A percentile compares a stretch with the other conserved stretches of the same genome.
Conservation (phyloP, 2,329 filamentous ascomycete species). For the Diaporthe aspalathi region DNA sequence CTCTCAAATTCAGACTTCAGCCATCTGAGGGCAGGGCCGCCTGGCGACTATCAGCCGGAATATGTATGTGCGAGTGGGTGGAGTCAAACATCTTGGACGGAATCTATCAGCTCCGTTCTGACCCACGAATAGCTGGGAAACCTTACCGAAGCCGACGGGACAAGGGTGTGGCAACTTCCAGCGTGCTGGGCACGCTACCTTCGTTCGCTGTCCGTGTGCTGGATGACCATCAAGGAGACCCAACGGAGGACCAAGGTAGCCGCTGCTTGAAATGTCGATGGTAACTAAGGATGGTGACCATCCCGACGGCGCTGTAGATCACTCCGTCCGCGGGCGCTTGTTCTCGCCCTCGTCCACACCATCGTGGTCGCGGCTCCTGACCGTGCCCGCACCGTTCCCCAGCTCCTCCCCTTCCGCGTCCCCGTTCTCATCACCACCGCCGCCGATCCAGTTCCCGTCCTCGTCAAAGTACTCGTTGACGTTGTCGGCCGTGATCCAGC, state of each 20-base stretch:
- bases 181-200: background rate
- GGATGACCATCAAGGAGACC: background rate
- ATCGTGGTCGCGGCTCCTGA: conserved; percentile 60
- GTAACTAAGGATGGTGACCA: background rate
- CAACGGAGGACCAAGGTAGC: background rate
- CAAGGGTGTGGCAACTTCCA: background rate
- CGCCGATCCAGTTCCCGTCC: conserved; percentile 80
- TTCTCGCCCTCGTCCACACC: conserved; percentile 55
- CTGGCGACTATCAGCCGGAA: background rate
- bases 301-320: background rate
- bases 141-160: background rate
- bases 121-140: too few species aligned
- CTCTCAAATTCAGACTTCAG: background rate
- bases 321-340: conserved; percentile 62
- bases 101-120: background rate
- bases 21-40: background rate
- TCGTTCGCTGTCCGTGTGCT: background rate
- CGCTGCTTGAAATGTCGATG: background rate
- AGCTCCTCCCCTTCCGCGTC: conserved; percentile 61
- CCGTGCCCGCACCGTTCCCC: conserved; percentile 73
- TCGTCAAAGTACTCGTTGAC: conserved; percentile 85
- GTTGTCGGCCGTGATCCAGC: conserved; percentile 94
- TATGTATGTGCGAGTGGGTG: background rate
- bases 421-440: conserved; percentile 48
- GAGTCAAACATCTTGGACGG: background rate